Evolutionary conservation across 1,139 yeast species (phyloP), one percentile per base, ranked within the genome.

Genomic region (Tardiomyces depauwii): DNA sequence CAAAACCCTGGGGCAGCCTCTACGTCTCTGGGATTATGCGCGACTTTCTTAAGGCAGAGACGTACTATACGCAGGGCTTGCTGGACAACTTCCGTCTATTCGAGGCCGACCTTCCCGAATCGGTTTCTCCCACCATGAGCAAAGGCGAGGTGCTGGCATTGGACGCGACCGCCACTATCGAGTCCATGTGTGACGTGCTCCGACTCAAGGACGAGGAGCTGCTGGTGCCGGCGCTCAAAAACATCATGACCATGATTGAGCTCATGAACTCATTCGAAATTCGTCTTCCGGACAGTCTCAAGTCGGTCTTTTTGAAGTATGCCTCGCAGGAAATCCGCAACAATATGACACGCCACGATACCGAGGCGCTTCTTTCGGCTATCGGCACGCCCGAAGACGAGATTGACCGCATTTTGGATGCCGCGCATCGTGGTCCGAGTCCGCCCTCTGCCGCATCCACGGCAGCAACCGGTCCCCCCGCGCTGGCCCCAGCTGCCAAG

Each of bases 21-120:
- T 81, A 79, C 56, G 77, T 75, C 42, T 70, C 77, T 33, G 72
- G 72, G 0, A 74, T 74, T 44, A 69, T 86, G 59, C 73, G 82
- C 44, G 93, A 85, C 51, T 88, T 87, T 55, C 85, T 96, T 16
- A 77, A 95, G 60, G 96, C 88, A 61, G 81, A 87, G 0, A 70
- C 88, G 45, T 96, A 89, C 54, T 71, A 85, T 44, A 82, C 95
- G 53, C 81, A 81, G 52, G 65, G 72, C 2, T 65, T 89, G 40
- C 63, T 89, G 18, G 81, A 76, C 48, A 78, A 89, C 2, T 83
- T 76, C 56, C 70, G 83, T 48, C 66, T 75, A 11, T 67, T 86
- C 42, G 73, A 65, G 30, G 66, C 67, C 13, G 66, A 66, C 38
- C 55, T 73, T 39, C 65, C 69, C 49, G 55, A 57, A n/a, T 62